These are phyloP conservation scores for Periglandula ipomoeae DNA, from an alignment of 2,329 filamentous ascomycete genomes.

Conservation along the genomic window DNA sequence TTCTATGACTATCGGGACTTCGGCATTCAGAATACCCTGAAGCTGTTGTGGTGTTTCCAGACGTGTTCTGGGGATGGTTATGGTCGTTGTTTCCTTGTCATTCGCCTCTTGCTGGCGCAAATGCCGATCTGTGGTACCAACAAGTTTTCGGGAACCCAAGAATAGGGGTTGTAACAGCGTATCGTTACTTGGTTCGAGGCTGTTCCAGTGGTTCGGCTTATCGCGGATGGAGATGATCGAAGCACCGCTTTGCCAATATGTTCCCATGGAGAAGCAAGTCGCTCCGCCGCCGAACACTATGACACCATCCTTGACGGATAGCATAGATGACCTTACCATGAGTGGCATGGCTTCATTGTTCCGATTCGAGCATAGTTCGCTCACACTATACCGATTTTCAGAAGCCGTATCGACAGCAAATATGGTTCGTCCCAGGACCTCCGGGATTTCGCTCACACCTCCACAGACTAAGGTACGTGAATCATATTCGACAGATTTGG, in stretches of 20 bases:
- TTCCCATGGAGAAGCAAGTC: slow-evolving; percentile 85
- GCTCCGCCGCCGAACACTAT: slow-evolving; percentile 70
- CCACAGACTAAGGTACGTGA: slow-evolving; percentile 20
- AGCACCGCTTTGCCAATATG: slow-evolving; percentile 65
- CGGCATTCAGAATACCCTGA: slow-evolving; percentile 43
- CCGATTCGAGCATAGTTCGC: slow-evolving; percentile 4
- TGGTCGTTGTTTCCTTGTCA: slow-evolving; percentile 13
- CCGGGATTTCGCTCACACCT: slow-evolving; percentile 20
- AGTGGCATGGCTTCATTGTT: slow-evolving; percentile 39
- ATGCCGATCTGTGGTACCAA: slow-evolving; percentile 7
- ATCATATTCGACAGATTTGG: slow-evolving; percentile 16
- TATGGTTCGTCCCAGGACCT: slow-evolving; percentile 20
- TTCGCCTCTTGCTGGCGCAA: neutral
- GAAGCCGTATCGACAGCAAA: slow-evolving; percentile 15
- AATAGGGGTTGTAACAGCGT: slow-evolving; percentile 10
- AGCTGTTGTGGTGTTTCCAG: slow-evolving; percentile 50
- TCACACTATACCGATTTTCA: slow-evolving; percentile 25
- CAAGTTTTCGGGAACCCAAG: slow-evolving; percentile 19
- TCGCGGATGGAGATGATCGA: slow-evolving; percentile 28
- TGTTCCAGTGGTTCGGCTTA: neutral
- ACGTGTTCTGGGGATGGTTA: slow-evolving; percentile 39
- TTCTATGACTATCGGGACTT: slow-evolving; percentile 52
- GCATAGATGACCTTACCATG: slow-evolving; percentile 58
- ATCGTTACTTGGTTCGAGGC: neutral
- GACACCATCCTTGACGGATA: slow-evolving; percentile 39